phyloP scores from a whole-genome alignment of 2,329 filamentous ascomycete genomes.

The Teratosphaeria destructans region DNA sequence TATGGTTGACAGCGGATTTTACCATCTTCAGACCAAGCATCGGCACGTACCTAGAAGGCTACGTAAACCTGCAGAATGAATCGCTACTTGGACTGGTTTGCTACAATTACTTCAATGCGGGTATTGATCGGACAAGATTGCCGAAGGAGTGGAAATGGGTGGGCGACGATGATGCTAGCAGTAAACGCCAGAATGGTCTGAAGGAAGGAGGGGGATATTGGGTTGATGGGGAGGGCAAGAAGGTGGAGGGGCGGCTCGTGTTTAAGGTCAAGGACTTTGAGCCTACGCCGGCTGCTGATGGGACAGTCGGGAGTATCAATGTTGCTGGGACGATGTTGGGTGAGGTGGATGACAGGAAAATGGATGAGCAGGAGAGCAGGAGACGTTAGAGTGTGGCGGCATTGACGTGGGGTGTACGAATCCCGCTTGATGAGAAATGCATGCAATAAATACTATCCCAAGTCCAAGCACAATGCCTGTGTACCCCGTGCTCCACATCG shows the following conservation, averaged over 20 bases:
- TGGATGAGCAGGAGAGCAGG: constrained; percentile 43
- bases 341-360: constrained; percentile 52
- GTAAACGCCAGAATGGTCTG: constrained; percentile 18
- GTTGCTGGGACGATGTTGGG: constrained; percentile 80
- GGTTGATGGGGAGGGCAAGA: constrained; percentile 59
- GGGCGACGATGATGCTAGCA: constrained; percentile 38
- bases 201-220: constrained; percentile 56
- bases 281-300: constrained; percentile 53
- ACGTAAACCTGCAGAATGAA: constrained; percentile 75
- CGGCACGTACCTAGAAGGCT: constrained; percentile 67
- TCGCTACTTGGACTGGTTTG: constrained; percentile 82
- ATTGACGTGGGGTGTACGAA: too few species aligned
- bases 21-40: constrained; percentile 68
- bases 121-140: constrained; percentile 65
- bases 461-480: too few species aligned
- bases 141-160: constrained; percentile 75
- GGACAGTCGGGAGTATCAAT: constrained; percentile 65
- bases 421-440: not conserved
- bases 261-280: constrained; percentile 83
- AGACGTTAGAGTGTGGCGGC: constrained; percentile 4
- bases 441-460: too few species aligned
- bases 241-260: constrained; percentile 57
- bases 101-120: constrained; percentile 86
- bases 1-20: constrained; percentile 82
- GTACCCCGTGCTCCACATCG: too few species aligned